These are phyloP conservation scores for Phoenix roebelenii DNA, from an alignment of 176 grass and related monocot species.

Conservation along the genomic window DNA sequence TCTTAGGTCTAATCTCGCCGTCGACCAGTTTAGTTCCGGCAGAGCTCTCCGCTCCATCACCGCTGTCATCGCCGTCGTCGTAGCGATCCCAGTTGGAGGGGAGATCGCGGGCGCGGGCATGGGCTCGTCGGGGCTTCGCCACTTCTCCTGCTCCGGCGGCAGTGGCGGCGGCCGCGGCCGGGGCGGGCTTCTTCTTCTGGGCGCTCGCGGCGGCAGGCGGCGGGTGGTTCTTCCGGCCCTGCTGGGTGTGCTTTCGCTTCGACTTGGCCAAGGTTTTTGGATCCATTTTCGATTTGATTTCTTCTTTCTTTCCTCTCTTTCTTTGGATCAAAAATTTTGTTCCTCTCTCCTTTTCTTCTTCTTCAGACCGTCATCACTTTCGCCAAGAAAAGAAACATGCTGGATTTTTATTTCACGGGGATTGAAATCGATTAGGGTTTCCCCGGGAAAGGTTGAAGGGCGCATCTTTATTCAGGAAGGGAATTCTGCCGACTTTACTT, in stretches of 20 bases:
- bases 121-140: conserved; percentile 14
- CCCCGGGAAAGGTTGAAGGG: no score
- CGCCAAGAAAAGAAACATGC: no score
- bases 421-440: no score
- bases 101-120: conserved; percentile 26
- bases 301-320: background rate
- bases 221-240: conserved; percentile 53
- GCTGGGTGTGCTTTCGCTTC: conserved; percentile 71
- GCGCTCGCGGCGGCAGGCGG: conserved; percentile 37
- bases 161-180: background rate
- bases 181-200: conserved; percentile 42
- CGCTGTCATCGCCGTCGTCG: conserved; percentile 33
- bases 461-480: no score
- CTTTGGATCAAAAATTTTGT: no score
- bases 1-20: conserved; percentile 44
- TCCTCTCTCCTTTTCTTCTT: no score
- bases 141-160: conserved; percentile 6
- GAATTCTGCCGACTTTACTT: no score
- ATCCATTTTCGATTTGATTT: conserved; percentile 43
- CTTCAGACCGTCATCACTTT: no score
- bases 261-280: conserved; percentile 83
- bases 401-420: no score
- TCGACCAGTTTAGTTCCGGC: no score
- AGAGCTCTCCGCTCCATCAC: conserved; percentile 7
- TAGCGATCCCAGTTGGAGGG: conserved; percentile 79